Evolutionary conservation across 768 basidiomycete genomes (phyloP), one percentile per base, ranked within the genome.

Genomic region (Hortiboletus flavorubellus): DNA sequence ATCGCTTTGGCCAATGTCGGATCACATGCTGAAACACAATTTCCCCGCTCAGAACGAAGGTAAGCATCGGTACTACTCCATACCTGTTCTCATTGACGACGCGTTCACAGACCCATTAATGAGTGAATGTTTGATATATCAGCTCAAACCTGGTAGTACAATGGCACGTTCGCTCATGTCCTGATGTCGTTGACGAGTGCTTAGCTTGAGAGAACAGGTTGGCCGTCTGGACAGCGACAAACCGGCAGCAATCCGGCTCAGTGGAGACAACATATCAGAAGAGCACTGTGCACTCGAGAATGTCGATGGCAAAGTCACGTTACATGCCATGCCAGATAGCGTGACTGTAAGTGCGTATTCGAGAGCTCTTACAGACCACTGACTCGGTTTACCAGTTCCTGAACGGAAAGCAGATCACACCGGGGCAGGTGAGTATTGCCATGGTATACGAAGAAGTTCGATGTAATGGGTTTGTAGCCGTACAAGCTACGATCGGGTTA

Each of bases 241-340:
- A 67, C 80, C 85, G 15, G 87, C 89, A 18, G 87, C 93, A 30
- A 98, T 99, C 64, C 87, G 92, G 35, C 78, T 99, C 23, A 95
- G 93, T 67, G 97, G 97, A 15, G 83, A 88, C 59, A 91, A 91
- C 63, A 97, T 99, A 64, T 79, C 87, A 33, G 86, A 92, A 60
- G 91, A 96, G 63, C 97, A 99, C 64, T 98, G 96, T 70, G 79
- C 83, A 69, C 91, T 99, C 68, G 89, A 94, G 62, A 94, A 93
- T 65, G 78, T 71, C 14, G 87, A 92, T 44, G 92, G 91, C 53
- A 87, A 84, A 62, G 96, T 99, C 46, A 82, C 85, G 5, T 75
- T 99, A 15, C 83, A 91, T 60, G 83, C 87, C 33, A 76, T 89
- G 75, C 80, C 86, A 1, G 84, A 91, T 61, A 90, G 90, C 62